These are phyloP conservation scores for Warburgia ugandensis DNA, from an alignment of 164 flowering plant genomes.

Conservation along the genomic window DNA sequence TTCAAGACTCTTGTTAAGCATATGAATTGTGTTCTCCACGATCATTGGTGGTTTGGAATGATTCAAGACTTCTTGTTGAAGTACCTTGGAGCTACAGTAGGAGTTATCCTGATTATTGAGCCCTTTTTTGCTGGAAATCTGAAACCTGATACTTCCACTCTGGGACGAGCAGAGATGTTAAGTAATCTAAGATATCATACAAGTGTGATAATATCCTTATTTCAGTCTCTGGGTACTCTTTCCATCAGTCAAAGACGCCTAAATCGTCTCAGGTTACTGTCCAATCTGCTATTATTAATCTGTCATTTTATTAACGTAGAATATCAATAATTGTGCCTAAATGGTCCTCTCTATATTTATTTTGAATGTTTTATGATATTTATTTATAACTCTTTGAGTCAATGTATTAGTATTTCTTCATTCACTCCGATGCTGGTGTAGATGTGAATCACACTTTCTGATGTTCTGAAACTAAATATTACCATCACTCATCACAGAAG, in stretches of 20 bases:
- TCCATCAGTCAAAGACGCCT: conserved; percentile 87
- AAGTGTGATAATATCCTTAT: conserved; percentile 89
- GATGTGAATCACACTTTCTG: too few relatives aligned
- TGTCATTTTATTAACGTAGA: not conserved
- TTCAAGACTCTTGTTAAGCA: conserved; percentile 67
- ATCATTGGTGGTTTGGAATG: conserved; percentile 99
- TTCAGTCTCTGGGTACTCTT: conserved; percentile 92
- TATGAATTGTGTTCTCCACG: conserved; percentile 76
- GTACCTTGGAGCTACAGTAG: conserved; percentile 99
- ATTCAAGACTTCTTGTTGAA: conserved; percentile 94
- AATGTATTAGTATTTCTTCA: too few relatives aligned
- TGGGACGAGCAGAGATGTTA: conserved; percentile 98
- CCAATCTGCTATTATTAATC: conserved; percentile 4
- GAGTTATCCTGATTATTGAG: conserved; percentile 90
- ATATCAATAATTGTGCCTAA: too few relatives aligned
- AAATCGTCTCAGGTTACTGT: conserved; percentile 81
- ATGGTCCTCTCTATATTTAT: too few relatives aligned
- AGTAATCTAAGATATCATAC: conserved; percentile 99
- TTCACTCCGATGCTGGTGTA: too few relatives aligned
- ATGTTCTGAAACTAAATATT: too few relatives aligned
- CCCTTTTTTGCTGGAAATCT: conserved; percentile 93
- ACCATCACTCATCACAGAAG: too few relatives aligned
- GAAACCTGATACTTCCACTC: conserved; percentile 78
- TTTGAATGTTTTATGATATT: too few relatives aligned
- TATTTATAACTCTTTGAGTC: too few relatives aligned